Percentiles rank a stretch among this genome's conserved stretches.
phyloP scores from a whole-genome alignment of 2,329 filamentous ascomycete genomes.

The Teratosphaeria nubilosa region DNA sequence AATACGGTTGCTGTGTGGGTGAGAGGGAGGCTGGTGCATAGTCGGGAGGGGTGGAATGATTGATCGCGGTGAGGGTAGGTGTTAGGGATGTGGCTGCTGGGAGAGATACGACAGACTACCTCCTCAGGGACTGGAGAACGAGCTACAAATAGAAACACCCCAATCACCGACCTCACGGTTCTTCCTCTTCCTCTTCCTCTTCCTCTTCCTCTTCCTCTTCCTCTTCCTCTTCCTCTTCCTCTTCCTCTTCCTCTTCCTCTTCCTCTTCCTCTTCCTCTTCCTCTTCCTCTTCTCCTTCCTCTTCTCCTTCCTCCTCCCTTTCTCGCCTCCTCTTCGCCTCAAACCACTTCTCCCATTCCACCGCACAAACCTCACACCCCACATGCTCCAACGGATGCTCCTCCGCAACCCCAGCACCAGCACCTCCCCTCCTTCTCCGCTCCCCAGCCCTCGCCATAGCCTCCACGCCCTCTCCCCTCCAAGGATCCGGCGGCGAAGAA shows the following conservation, averaged over 20 bases:
- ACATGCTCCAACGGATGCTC: constrained; percentile 15
- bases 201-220: no score
- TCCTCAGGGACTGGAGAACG: no score
- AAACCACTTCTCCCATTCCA: constrained; percentile 15
- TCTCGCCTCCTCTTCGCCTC: constrained; percentile 2
- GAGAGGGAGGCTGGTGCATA: constrained; percentile 68
- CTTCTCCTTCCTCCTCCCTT: background rate
- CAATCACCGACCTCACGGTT: no score
- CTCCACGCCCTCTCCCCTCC: background rate
- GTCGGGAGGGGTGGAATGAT: constrained; percentile 17
- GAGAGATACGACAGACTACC: no score
- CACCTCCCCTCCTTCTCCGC: background rate
- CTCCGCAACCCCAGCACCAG: background rate
- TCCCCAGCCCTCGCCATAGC: background rate
- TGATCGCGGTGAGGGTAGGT: no score
- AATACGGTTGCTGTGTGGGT: constrained; percentile 90
- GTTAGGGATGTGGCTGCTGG: no score
- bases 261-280: no score
- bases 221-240: no score
- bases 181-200: no score
- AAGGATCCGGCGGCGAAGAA: constrained; percentile 17
- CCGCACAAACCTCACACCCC: constrained; percentile 18
- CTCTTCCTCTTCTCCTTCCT: no score
- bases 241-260: no score
- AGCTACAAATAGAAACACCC: no score